Percentiles rank a stretch among this genome's conserved stretches.
phyloP scores from a whole-genome alignment of 2,329 filamentous ascomycete genomes.

The Cercospora zeina region DNA sequence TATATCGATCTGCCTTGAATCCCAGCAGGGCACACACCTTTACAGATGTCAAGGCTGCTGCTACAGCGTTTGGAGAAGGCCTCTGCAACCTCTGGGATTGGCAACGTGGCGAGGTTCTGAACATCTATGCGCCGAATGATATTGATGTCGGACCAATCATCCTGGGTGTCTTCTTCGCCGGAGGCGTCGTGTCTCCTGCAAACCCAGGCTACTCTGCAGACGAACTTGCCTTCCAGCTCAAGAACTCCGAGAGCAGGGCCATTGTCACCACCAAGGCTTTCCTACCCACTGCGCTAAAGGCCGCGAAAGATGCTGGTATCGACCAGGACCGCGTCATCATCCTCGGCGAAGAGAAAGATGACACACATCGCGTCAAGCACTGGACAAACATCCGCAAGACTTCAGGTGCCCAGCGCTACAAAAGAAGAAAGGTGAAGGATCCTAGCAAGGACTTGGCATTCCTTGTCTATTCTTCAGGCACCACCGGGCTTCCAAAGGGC shows the following conservation, averaged over 20 bases:
- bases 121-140: conserved; percentile 79
- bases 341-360: conserved; percentile 68
- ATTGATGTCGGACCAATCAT: conserved; percentile 70
- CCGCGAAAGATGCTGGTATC: conserved; percentile 69
- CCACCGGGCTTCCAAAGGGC: conserved; percentile 87
- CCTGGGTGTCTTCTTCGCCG: conserved; percentile 73
- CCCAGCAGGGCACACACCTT: conserved; percentile 71
- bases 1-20: conserved; percentile 67
- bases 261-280: conserved; percentile 71
- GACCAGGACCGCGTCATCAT: conserved; percentile 70
- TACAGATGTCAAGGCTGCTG: conserved; percentile 62
- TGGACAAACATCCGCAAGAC: conserved; percentile 69
- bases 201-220: conserved; percentile 84
- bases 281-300: conserved; percentile 64
- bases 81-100: conserved; percentile 73
- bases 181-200: conserved; percentile 77
- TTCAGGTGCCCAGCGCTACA: conserved; percentile 58
- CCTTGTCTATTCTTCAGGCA: conserved; percentile 85
- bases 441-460: conserved; percentile 75
- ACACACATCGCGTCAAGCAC: conserved; percentile 62
- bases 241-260: conserved; percentile 72
- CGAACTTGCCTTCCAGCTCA: conserved; percentile 81
- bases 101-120: conserved; percentile 80
- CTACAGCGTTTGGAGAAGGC: conserved; percentile 76
- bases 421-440: conserved; percentile 59